Evolutionary conservation across 2,329 filamentous ascomycete species (phyloP), one percentile per base, ranked within the genome.

Genomic region (Lecanicillium sp.): DNA sequence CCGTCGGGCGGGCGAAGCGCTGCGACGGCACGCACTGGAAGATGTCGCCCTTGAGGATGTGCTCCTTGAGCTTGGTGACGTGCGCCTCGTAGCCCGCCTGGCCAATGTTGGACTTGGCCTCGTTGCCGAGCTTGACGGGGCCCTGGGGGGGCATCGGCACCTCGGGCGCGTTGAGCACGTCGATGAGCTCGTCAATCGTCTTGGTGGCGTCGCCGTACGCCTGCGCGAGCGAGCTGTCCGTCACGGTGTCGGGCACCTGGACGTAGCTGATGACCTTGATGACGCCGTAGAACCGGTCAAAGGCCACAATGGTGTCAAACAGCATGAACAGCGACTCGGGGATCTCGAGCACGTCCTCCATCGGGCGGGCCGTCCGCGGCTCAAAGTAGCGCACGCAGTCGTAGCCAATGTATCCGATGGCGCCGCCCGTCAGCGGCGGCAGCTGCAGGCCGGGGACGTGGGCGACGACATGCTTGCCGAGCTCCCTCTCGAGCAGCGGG

Each of bases 321-420:
- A 98, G 73, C 87, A 97, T 97, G 60, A 98, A 97, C 20, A 97
- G 70, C 43, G 87, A 89, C 70, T 98, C 92, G 1, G 92, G 92
- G 30, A 97, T 86, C 44, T 83, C 68, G 17, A 97, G 73, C 20
- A 94, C 75, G 62, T 98, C 92, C 62, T 92, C 83, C 70, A 96
- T 79, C 3, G 87, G 79, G 36, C 88, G 77, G 18, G 81, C 81
- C n/a, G 92, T 97, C 72, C 89, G 94, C 45, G 92, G 92, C 70
- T 98, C 92, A 51, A 98, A 98, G 65, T 97, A 97, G 56, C 83
- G 81, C 53, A 98, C 87, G 61, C 92, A 98, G 59, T 98, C 92
- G 57, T 98, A 98, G 38, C 89, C 89, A 5, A 97, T 87, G 60
- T 97, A 98, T 43, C 92, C 92, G 53, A 98, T 87, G 11, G 89